phyloP scores from a whole-genome alignment of 2,329 filamentous ascomycete species.

The Trichoderma afroharzianum region DNA sequence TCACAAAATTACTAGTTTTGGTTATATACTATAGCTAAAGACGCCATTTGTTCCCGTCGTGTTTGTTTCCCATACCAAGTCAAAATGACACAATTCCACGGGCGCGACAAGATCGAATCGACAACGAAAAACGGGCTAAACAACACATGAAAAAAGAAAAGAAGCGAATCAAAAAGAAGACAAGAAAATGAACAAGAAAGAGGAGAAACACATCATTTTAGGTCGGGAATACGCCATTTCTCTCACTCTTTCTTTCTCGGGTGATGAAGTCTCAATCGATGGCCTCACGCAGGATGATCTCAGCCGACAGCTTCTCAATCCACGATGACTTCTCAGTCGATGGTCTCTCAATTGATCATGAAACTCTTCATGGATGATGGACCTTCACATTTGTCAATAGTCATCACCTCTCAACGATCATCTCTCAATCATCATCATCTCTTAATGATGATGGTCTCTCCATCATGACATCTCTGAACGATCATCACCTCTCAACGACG shows the following conservation, averaged over 20 bases:
- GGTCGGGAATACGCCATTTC: not conserved
- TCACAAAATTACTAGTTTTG: conserved; percentile 7
- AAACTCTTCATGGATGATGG: not conserved
- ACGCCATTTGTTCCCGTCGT: not conserved
- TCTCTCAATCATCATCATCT: not conserved
- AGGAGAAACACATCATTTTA: not conserved
- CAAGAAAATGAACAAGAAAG: not conserved
- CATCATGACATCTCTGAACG: not conserved
- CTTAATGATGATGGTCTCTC: not conserved
- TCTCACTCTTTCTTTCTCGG: not conserved
- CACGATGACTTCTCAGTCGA: not conserved
- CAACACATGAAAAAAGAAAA: not conserved
- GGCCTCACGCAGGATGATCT: not conserved
- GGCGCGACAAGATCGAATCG: not conserved
- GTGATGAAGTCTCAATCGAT: not conserved
- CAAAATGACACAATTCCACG: not conserved
- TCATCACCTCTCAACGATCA: not conserved
- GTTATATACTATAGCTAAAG: conserved; percentile 4
- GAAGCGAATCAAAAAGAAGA: not conserved
- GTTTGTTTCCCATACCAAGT: not conserved
- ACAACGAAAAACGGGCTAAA: not conserved
- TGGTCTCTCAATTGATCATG: not conserved
- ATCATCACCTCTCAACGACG: not conserved
- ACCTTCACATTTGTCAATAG: not conserved
- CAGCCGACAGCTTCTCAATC: not conserved